Base-by-base conservation (phyloP, 1,139 yeast genomes). In the Yueomyces sp. region DNA sequence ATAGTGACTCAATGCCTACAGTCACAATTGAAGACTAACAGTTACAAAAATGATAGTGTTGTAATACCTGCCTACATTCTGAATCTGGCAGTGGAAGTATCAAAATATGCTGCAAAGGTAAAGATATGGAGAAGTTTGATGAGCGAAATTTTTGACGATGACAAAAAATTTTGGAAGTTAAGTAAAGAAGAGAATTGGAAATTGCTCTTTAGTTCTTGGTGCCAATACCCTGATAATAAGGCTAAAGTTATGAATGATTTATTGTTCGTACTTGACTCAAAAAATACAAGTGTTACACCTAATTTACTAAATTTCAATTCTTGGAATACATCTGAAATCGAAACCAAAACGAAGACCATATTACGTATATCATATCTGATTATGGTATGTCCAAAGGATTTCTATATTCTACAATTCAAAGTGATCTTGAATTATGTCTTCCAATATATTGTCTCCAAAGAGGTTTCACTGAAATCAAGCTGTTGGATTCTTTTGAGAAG, bases 351-450 rank as follows among this genome's bases (percentile, higher is more conserved):
- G 26, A 56, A 55, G 42, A 54, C 52, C 38, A 43, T 57, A n/a
- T 41, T 49, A 36, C 50, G 57, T 30, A 66, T 86, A 1, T 66
- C 83, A 0, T 84, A 76, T 50, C 57, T 89, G 44, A 53, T 85
- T 6, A 54, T 82, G 50, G 67, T 81, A 11, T 76, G 78, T 43
- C 80, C 81, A 1, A 66, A 63, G 19, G 86, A 82, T 53, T 66
- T 63, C 38, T 79, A 77, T 54, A 61, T 79, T 46, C 59, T 63
- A 36, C 52, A 55, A 36, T 57, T 57, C 41, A 57, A 53, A 41
- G 45, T 51, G 4, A 39, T 60, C 28, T 45, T 59, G 38, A 46
- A 48, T 4, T 53, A 52, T 36, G 47, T 54, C 19, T 52, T 52
- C 38, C 59, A 57, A 38, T 52, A 50, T 45, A 38, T 59, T 19